Conservation (phyloP, 164 flowering plant genomes). For the Chimonanthus praecox region DNA sequence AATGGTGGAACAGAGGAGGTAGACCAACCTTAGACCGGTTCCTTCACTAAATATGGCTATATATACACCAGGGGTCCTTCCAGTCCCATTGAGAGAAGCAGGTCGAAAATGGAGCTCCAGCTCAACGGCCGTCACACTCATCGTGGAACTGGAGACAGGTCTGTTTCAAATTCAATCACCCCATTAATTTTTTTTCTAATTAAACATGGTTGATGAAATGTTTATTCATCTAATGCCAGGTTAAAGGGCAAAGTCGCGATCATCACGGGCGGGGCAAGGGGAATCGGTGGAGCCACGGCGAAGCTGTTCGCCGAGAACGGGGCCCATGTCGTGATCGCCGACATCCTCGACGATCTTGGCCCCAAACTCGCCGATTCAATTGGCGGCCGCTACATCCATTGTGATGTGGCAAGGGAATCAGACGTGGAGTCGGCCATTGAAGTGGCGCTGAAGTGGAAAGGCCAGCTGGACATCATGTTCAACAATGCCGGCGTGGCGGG, state of each 20-base stretch:
- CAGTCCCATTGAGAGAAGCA: neutral
- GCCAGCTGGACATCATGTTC: conserved; percentile 72
- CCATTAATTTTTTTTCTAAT: too few species aligned
- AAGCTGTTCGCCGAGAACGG: conserved; percentile 56
- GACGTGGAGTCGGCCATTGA: conserved; percentile 54
- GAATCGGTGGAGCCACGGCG: conserved; percentile 77
- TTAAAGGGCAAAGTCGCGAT: conserved; percentile 68
- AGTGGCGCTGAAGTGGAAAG: conserved; percentile 51
- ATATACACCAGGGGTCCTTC: neutral
- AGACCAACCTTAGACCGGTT: neutral
- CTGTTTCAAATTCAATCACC: neutral
- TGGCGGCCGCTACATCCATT: conserved; percentile 56
- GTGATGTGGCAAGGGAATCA: conserved; percentile 59
- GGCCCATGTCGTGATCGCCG: conserved; percentile 69
- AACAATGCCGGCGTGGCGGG: conserved; percentile 79
- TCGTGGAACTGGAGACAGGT: conserved; percentile 13
- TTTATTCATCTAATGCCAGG: conserved; percentile 20
- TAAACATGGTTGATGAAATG: neutral
- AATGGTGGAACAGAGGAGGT: conserved; percentile 4
- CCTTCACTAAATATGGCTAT: too few species aligned
- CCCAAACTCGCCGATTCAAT: conserved; percentile 40
- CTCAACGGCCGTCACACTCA: neutral
- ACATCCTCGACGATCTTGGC: conserved; percentile 63
- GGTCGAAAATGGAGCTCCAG: conserved; percentile 5
- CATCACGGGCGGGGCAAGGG: conserved; percentile 86